phyloP scores from a whole-genome alignment of 2,329 filamentous ascomycete species.

The Paracorniculantispora psalliotae region DNA sequence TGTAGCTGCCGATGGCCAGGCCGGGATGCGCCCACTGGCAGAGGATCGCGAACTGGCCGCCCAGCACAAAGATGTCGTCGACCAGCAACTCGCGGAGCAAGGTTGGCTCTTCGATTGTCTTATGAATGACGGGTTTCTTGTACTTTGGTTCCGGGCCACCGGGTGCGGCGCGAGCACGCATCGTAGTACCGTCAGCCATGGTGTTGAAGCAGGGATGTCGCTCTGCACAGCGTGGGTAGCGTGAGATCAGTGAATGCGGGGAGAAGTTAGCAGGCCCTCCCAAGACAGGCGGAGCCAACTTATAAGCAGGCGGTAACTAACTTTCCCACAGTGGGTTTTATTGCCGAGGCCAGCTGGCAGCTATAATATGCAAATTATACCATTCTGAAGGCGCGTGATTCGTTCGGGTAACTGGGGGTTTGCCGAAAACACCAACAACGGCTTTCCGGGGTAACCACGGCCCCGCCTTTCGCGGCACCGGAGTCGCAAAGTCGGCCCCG shows the following conservation, averaged over 20 bases:
- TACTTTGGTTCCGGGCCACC: neutral
- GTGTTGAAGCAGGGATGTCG: neutral
- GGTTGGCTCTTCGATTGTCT: slow-evolving; percentile 20
- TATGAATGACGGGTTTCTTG: slow-evolving; percentile 18
- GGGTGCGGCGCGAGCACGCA: neutral
- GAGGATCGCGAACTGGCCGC: slow-evolving; percentile 28
- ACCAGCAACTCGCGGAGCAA: slow-evolving; percentile 14
- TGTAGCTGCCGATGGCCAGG: slow-evolving; percentile 31
- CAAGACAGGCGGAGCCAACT: neutral
- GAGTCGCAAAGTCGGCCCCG: neutral
- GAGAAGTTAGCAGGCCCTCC: neutral
- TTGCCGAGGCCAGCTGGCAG: neutral
- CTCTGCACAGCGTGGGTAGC: neutral
- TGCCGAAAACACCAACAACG: slow-evolving; percentile 5
- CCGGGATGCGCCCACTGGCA: slow-evolving; percentile 36
- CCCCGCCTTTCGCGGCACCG: slow-evolving; percentile 1
- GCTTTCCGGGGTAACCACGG: slow-evolving; percentile 1
- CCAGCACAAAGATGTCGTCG: slow-evolving; percentile 21
- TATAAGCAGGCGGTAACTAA: slow-evolving; percentile 1
- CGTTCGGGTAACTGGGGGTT: neutral
- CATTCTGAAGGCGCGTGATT: neutral
- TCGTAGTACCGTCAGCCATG: neutral
- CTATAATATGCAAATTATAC: neutral
- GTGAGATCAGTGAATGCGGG: neutral
- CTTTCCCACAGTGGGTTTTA: neutral